Conservation (phyloP, 2,329 filamentous ascomycete species). For the Aspergillus luchuensis region DNA sequence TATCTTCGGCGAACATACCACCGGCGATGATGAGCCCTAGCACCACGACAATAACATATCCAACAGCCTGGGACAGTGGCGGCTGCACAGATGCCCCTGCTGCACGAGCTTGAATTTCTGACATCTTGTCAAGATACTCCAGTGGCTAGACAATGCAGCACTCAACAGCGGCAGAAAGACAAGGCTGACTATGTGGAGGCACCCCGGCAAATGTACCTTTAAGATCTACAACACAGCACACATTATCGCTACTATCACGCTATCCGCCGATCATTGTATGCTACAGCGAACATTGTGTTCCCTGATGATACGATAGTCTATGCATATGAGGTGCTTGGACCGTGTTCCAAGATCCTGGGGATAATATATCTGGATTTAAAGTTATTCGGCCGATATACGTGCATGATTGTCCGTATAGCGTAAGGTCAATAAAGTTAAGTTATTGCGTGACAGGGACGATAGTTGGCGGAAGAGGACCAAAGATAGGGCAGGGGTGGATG, state of each 20-base stretch:
- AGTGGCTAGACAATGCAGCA: no score
- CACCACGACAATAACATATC: slow-evolving; percentile 48
- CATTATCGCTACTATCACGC: neutral
- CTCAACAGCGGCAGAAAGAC: no score
- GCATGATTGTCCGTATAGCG: neutral
- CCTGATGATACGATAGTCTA: slow-evolving; percentile 15
- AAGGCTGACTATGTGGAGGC: neutral
- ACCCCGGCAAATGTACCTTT: neutral
- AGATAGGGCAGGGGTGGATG: neutral
- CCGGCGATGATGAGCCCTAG: slow-evolving; percentile 46
- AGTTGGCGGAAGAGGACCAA: slow-evolving; percentile 7
- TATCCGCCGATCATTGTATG: neutral
- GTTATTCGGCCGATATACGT: neutral
- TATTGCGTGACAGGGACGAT: slow-evolving; percentile 8
- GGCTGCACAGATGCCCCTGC: slow-evolving; percentile 27
- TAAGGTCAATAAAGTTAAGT: neutral
- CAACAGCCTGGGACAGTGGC: slow-evolving; percentile 43
- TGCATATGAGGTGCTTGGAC: slow-evolving; percentile 17
- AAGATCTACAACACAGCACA: neutral
- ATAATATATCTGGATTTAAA: neutral
- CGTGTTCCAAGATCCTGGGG: neutral
- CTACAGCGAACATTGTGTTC: neutral
- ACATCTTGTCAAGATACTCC: neutral
- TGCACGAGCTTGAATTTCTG: neutral
- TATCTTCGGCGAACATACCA: slow-evolving; percentile 24